These are phyloP conservation scores for Macrotyloma uniflorum DNA, from an alignment of 306 rosid genomes.

Conservation along the genomic window DNA sequence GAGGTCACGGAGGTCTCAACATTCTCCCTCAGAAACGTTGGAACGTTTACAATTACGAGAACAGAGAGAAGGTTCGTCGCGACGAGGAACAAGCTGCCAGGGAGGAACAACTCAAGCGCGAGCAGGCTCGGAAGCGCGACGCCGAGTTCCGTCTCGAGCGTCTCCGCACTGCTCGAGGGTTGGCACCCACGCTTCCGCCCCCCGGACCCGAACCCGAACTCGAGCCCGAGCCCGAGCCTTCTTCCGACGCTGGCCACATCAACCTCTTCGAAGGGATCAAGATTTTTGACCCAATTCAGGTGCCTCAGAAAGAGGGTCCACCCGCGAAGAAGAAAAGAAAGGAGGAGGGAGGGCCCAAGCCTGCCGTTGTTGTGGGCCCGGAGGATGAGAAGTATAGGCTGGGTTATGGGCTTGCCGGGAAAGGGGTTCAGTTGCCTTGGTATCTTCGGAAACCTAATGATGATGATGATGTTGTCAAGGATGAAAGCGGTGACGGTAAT, in stretches of 20 bases:
- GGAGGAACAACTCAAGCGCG: slow-evolving; percentile 91
- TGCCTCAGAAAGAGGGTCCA: slow-evolving; percentile 38
- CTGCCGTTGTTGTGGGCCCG: slow-evolving; percentile 52
- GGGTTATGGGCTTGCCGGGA: slow-evolving; percentile 89
- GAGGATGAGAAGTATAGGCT: slow-evolving; percentile 91
- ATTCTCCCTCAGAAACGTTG: slow-evolving; percentile 97
- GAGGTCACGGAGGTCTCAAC: slow-evolving; percentile 94
- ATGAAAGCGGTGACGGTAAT: slow-evolving; percentile 13
- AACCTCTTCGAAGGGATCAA: slow-evolving; percentile 86
- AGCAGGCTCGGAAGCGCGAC: slow-evolving; percentile 70
- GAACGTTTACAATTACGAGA: slow-evolving; percentile 91
- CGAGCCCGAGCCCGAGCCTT: slow-evolving; percentile 25
- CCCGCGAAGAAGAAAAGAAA: slow-evolving; percentile 67
- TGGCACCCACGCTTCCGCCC: slow-evolving; percentile 56
- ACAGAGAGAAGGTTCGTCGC: slow-evolving; percentile 80
- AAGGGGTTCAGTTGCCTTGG: slow-evolving; percentile 90
- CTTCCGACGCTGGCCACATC: slow-evolving; percentile 59
- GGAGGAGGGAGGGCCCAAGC: slow-evolving; percentile 54
- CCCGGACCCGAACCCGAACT: slow-evolving; percentile 32
- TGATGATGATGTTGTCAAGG: slow-evolving; percentile 5
- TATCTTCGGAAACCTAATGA: slow-evolving; percentile 58
- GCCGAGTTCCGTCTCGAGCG: slow-evolving; percentile 76
- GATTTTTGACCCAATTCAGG: slow-evolving; percentile 71
- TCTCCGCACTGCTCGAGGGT: slow-evolving; percentile 66
- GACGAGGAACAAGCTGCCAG: slow-evolving; percentile 93